Evolutionary conservation across 345 rosid genomes (phyloP), one percentile per base, ranked within the genome.

Genomic region (Populus simonii): DNA sequence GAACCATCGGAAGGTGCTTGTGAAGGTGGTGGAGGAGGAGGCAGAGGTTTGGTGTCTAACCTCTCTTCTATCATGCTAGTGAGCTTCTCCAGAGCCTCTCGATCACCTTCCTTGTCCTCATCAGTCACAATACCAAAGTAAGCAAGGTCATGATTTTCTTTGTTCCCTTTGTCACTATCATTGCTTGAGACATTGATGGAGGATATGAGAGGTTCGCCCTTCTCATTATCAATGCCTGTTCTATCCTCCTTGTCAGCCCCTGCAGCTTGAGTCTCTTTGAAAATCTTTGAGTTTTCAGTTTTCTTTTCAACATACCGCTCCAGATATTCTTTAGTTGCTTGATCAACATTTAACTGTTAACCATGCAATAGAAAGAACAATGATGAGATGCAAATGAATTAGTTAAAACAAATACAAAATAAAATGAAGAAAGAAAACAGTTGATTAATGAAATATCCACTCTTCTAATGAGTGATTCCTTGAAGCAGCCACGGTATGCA

Each of bases 21-120:
- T 39, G 88, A 88, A 74, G 98, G 96, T 29, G 94, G 99, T n/a
- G 97, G 96, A 29, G 96, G 99, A 23, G 97, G 96, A 75, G 98
- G 99, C 80, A 90, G 85, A 49, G 98, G 98, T 76, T 83, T 90
- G 83, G 85, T 82, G 88, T 89, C 93, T 84, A 91, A 76, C 83
- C 99, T 92, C 85, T 94, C 97, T 83, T 92, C 97, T 68, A 91
- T 81, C 87, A 90, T 90, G 84, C 77, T 80, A 45, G 80, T 78
- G 84, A 94, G 89, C 83, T 91, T 94, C 86, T 90, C 87, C 70
- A 78, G 63, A 81, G 93, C 97, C 76, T 84, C 94, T 82, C 22
- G 86, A 79, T 96, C 99, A 20, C 89, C 92, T 83, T 86, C 91
- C 77, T 79, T 92, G 85, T 96, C 99, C 77, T 90, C 97, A 79